Base-by-base conservation (phyloP, 306 rosid species). In the Vigna nakashimae region DNA sequence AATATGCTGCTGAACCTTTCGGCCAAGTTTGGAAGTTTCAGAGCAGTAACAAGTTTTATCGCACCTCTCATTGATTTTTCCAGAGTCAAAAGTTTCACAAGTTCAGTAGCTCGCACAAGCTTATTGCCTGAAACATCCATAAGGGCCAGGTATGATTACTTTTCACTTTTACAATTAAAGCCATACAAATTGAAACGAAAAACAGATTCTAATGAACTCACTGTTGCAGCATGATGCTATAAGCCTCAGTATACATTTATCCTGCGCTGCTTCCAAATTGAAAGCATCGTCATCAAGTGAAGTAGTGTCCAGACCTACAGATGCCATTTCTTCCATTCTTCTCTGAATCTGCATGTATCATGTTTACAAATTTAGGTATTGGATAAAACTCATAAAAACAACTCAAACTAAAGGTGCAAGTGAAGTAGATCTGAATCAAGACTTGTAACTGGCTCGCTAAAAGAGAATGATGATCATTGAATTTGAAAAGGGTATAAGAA, bases 161-260 rank as follows among this genome's bases (percentile, higher is more conserved):
- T 14, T 72, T 49, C 81, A 9, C 45, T 42, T 36, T 22, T 24
- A 75, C 68, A 70, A 78, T 69, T 71, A 11, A 82, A 70, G 76
- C 67, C 65, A 49, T 43, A 20, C 57, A 40, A 42, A 70, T 11
- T 57, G 69, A 64, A 4, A 30, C 2, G 50, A 12, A 6, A 52
- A 32, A 62, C 32, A 50, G n/a, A 50, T 0, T n/a, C 10, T 38
- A 26, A 36, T 22, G 46, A 66, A 82, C 89, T 80, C 78, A 95
- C 99, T 92, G 59, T 90, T 87, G 84, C 99, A 92, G 90, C 99
- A 95, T 50, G 99, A 91, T 30, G 90, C 99, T 69, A 92, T 95
- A 51, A 95, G 97, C 90, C 92, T 87, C 79, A 95, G 82, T 55
- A 92, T 91, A 87, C 98, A 92, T 83, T 89, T 90, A 85, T 95